Percentiles rank a stretch among this genome's conserved stretches.
phyloP scores from a whole-genome alignment of 352 stramenopile genomes.

The Phytophthora pinifolia region DNA sequence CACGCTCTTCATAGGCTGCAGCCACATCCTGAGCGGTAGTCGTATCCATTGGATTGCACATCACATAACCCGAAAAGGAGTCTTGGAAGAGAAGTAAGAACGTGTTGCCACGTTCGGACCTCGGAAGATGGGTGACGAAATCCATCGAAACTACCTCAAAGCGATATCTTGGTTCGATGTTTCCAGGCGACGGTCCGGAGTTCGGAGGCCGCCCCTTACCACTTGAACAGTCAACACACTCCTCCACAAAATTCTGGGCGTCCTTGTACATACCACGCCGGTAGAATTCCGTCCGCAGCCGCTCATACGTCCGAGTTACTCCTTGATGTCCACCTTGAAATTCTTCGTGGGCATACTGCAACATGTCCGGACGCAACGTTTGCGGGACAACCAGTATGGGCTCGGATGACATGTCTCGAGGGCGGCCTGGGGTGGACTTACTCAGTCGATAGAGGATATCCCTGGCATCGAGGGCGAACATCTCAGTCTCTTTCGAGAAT shows the following conservation, averaged over 20 bases:
- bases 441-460: background rate
- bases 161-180: too few relatives aligned
- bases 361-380: background rate
- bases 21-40: constrained; percentile 9
- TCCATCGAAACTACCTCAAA: constrained; percentile 7
- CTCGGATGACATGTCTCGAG: too few relatives aligned
- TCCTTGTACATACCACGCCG: background rate
- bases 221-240: too few relatives aligned
- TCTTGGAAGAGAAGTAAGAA: constrained; percentile 1
- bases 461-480: background rate
- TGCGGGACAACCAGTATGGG: background rate
- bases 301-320: too few relatives aligned
- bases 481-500: background rate
- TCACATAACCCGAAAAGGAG: background rate
- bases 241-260: too few relatives aligned
- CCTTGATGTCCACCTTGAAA: background rate
- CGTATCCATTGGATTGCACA: constrained; percentile 1
- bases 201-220: too few relatives aligned
- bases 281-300: background rate
- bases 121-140: background rate
- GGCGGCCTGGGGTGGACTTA: too few relatives aligned
- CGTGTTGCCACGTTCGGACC: background rate
- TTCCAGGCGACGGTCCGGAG: background rate
- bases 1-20: background rate
- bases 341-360: background rate